A percentile compares a stretch with the other conserved stretches of the same genome.
phyloP scores from a whole-genome alignment of 2,329 filamentous ascomycete species.

The Sporothrix protearum region DNA sequence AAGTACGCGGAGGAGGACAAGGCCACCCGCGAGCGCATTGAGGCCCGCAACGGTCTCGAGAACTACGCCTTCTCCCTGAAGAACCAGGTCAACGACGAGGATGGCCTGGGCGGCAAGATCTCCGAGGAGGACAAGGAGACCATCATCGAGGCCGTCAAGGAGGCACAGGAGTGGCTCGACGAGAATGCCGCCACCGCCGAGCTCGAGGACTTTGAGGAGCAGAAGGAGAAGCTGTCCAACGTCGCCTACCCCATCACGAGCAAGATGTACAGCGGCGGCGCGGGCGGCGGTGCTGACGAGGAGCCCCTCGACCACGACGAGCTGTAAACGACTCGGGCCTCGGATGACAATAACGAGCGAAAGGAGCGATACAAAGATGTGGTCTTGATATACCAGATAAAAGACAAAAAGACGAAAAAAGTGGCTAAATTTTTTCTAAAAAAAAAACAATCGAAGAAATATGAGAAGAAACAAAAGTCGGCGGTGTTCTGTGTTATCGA shows the following conservation, averaged over 20 bases:
- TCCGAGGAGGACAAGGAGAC: slow-evolving; percentile 94
- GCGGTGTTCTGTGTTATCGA: background rate
- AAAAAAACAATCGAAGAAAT: slow-evolving; percentile 16
- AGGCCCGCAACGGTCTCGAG: slow-evolving; percentile 93
- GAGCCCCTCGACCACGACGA: slow-evolving; percentile 70
- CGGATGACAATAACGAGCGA: background rate
- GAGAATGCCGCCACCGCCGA: slow-evolving; percentile 83
- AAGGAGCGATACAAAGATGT: background rate
- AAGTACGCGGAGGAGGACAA: slow-evolving; percentile 99
- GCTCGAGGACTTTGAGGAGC: slow-evolving; percentile 96
- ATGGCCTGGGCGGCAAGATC: slow-evolving; percentile 97
- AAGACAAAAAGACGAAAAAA: background rate
- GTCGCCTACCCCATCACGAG: slow-evolving; percentile 98
- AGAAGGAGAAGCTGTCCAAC: slow-evolving; percentile 97
- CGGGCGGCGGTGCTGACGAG: slow-evolving; percentile 65
- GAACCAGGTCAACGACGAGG: slow-evolving; percentile 97
- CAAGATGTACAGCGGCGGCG: slow-evolving; percentile 80
- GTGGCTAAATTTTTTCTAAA: too few relatives aligned
- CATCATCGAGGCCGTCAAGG: slow-evolving; percentile 93
- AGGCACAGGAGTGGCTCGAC: slow-evolving; percentile 93
- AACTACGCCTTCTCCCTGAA: slow-evolving; percentile 99
- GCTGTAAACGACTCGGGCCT: slow-evolving; percentile 54
- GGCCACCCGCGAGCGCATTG: slow-evolving; percentile 93
- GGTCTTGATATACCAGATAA: background rate
- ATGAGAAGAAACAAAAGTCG: background rate